phyloP scores from a whole-genome alignment of 805 yeast genomes.

The Yamadazyma nakazawae region DNA sequence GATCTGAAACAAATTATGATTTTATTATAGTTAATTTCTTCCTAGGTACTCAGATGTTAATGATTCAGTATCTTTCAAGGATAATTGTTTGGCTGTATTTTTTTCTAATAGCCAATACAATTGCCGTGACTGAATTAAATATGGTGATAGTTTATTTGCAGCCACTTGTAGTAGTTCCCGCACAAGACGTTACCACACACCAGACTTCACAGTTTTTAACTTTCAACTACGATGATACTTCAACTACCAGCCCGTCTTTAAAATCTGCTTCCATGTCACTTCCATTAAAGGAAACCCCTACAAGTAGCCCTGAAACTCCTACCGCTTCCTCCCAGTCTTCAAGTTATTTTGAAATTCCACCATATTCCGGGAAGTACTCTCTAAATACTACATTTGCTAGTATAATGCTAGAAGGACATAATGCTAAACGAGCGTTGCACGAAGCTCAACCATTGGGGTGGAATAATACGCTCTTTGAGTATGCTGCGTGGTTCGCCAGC shows the following conservation, averaged over 20 bases:
- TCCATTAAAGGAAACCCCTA: background rate
- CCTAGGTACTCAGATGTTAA: background rate
- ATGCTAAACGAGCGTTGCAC: conserved; percentile 11
- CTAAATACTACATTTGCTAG: conserved; percentile 6
- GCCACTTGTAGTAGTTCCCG: background rate
- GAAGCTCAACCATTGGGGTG: conserved; percentile 22
- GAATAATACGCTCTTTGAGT: conserved; percentile 28
- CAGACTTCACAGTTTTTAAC: background rate
- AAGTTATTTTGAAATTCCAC: background rate
- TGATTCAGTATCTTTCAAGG: too few relatives aligned
- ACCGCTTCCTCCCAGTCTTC: too few relatives aligned
- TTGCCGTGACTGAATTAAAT: background rate
- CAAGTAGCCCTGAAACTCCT: background rate
- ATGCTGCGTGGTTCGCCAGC: conserved; percentile 30
- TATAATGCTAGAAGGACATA: conserved; percentile 23
- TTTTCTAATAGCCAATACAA: background rate
- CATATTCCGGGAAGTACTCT: background rate
- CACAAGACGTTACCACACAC: background rate
- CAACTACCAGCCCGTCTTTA: background rate
- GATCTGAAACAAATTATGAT: background rate
- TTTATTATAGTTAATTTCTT: too few relatives aligned
- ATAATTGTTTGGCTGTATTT: background rate
- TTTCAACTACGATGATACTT: background rate
- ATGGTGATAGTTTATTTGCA: conserved; percentile 5
- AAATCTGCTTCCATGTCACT: background rate